Conservation (phyloP, 257 asterid genomes). For the Echites panduratus region DNA sequence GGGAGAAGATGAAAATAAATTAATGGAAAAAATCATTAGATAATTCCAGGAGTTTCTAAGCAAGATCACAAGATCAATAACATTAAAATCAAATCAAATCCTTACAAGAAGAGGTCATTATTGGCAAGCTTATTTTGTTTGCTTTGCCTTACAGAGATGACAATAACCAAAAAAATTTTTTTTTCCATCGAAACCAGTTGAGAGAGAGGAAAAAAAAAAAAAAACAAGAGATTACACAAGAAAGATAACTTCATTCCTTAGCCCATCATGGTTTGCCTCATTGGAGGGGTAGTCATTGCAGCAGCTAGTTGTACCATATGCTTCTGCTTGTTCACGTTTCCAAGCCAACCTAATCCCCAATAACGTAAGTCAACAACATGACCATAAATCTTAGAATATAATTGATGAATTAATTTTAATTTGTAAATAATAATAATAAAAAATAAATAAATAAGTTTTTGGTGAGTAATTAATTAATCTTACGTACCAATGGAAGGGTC, state of each 20-base stretch:
- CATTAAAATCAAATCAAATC: not conserved
- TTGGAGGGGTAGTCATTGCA: conserved; percentile 37
- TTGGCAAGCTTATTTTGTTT: not conserved
- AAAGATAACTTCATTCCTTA: not conserved
- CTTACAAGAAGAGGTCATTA: not conserved
- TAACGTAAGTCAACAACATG: too few species aligned
- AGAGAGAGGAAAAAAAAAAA: not conserved
- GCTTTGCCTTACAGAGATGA: not conserved
- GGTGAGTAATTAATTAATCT: too few species aligned
- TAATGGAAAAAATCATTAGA: not conserved
- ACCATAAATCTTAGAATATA: too few species aligned
- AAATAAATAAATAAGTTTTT: not conserved
- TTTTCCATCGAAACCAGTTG: not conserved
- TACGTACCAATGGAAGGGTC: conserved; percentile 59
- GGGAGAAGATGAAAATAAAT: too few species aligned
- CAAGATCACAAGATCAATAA: not conserved
- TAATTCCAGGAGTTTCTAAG: not conserved
- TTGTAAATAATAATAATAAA: too few species aligned
- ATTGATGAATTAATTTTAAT: too few species aligned
- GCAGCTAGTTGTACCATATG: conserved; percentile 25
- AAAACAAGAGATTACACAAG: not conserved
- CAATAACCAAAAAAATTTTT: too few species aligned
- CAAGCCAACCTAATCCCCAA: conserved; percentile 42
- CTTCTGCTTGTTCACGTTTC: conserved; percentile 38
- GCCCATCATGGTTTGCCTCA: conserved; percentile 47